Percentiles rank a stretch among this genome's conserved stretches.
These are phyloP conservation scores for Zygosaccharomyces lentus DNA, from an alignment of 805 yeast genomes.

Conservation along the genomic window DNA sequence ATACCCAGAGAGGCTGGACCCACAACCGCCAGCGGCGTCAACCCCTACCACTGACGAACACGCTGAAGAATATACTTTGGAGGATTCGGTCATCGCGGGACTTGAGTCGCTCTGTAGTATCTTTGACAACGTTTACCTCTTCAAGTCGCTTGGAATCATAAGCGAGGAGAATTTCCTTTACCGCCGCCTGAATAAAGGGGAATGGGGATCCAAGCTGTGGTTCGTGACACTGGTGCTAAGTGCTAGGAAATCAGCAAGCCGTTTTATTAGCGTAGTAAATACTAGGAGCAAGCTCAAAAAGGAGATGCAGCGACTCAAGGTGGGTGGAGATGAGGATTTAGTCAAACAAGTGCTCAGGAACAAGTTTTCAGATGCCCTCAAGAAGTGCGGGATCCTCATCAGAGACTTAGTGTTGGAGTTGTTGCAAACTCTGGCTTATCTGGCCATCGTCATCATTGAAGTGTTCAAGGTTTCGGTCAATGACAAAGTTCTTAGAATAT, in stretches of 20 bases:
- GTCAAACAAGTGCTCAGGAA: constrained; percentile 19
- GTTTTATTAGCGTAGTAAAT: constrained; percentile 10
- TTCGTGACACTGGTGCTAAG: constrained; percentile 26
- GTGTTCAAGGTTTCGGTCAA: constrained; percentile 18
- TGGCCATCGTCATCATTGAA: constrained; percentile 21
- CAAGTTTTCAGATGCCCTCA: constrained; percentile 15
- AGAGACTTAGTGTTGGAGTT: constrained; percentile 23
- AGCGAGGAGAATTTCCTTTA: constrained; percentile 25
- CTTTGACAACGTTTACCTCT: constrained; percentile 29
- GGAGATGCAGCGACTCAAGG: constrained; percentile 12
- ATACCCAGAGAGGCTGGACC: background rate
- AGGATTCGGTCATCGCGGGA: constrained; percentile 19
- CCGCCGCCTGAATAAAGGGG: constrained; percentile 25
- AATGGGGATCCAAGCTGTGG: constrained; percentile 31
- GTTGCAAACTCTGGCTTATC: constrained; percentile 25
- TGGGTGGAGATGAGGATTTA: constrained; percentile 7
- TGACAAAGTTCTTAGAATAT: constrained; percentile 11
- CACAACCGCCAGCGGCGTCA: background rate
- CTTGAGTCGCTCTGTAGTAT: constrained; percentile 25
- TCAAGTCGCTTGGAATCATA: constrained; percentile 29
- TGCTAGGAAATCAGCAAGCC: constrained; percentile 17
- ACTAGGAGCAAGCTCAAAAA: constrained; percentile 15
- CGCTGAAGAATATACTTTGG: constrained; percentile 10
- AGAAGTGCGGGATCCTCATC: constrained; percentile 15
- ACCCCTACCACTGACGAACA: background rate